Conservation (phyloP, 225 moss, liverwort and hornwort genomes). For the Sphagnum contortum region DNA sequence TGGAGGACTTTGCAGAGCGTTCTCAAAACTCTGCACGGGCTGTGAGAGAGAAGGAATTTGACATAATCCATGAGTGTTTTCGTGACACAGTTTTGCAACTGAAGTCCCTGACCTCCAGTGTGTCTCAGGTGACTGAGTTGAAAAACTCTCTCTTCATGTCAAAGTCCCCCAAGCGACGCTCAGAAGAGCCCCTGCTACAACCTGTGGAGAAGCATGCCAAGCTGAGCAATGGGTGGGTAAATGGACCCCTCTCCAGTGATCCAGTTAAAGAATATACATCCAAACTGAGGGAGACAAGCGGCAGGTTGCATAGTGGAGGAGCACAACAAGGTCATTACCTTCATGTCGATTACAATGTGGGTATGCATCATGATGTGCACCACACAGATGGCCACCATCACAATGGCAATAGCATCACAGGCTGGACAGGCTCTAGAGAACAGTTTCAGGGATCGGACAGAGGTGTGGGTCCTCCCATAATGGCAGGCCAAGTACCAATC, state of each 20-base stretch:
- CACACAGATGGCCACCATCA: conserved; percentile 14
- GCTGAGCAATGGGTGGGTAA: conserved; percentile 9
- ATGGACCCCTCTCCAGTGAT: conserved; percentile 7
- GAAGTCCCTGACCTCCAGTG: conserved; percentile 6
- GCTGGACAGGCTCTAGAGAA: conserved; percentile 1
- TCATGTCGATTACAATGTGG: conserved; percentile 8
- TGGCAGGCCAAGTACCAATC: conserved; percentile 15
- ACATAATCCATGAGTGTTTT: conserved; percentile 44
- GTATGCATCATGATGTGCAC: conserved; percentile 14
- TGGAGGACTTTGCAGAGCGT: conserved; percentile 51
- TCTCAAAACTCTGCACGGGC: conserved; percentile 48
- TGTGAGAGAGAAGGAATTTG: conserved; percentile 53
- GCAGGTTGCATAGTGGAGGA: conserved; percentile 7
- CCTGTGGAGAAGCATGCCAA: conserved; percentile 36
- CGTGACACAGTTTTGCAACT: conserved; percentile 37
- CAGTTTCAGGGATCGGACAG: conserved; percentile 10
- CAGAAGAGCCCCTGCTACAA: conserved; percentile 41
- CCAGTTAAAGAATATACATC: conserved; percentile 7
- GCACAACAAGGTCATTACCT: conserved; percentile 6
- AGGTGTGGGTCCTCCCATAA: conserved; percentile 23
- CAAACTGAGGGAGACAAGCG: conserved; percentile 7
- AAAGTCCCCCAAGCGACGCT: conserved; percentile 29
- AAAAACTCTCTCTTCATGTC: conserved; percentile 27
- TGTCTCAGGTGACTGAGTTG: conserved; percentile 23
- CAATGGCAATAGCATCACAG: not conserved